Percentiles rank a stretch among this genome's conserved stretches.
Conservation (phyloP, 1,284 basidiomycete genomes). For the Lignosus rhinocerotis region DNA sequence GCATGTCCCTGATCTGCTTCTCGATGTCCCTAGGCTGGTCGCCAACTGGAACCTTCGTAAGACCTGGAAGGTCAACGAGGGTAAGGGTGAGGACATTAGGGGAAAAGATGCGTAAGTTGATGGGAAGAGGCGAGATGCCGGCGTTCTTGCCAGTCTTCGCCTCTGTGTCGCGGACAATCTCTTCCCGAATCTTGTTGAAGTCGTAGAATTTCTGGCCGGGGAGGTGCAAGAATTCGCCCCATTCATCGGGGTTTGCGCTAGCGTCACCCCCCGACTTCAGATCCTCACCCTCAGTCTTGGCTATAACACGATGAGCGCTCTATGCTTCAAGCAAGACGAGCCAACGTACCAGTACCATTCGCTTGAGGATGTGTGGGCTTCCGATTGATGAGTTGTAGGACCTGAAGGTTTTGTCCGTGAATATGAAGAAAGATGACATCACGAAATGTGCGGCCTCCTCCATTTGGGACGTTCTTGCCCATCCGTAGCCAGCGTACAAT, state of each 20-base stretch:
- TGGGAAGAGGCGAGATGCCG: constrained; percentile 93
- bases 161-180: constrained; percentile 96
- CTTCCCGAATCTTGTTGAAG: constrained; percentile 94
- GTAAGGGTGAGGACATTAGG: constrained; percentile 97
- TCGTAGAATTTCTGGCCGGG: constrained; percentile 98
- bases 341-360: constrained; percentile 46
- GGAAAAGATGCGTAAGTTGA: constrained; percentile 96
- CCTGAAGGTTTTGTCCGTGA: constrained; percentile 42
- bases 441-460: not conserved
- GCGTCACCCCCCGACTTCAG: constrained; percentile 46
- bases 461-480: not conserved
- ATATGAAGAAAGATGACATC: not conserved
- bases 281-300: constrained; percentile 17
- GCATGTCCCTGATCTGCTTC: constrained; percentile 96
- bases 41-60: constrained; percentile 94
- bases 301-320: constrained; percentile 9
- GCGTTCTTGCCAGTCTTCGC: constrained; percentile 98
- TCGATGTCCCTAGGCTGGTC: constrained; percentile 98
- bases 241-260: constrained; percentile 87
- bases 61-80: constrained; percentile 93
- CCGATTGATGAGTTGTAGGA: constrained; percentile 94
- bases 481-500: not conserved
- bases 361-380: constrained; percentile 50
- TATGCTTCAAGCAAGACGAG: not conserved
- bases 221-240: constrained; percentile 97